Percentiles rank a stretch among this genome's conserved stretches.
Evolutionary conservation across 179 eudicot species (phyloP).

Genomic region (Actinidia polygama): DNA sequence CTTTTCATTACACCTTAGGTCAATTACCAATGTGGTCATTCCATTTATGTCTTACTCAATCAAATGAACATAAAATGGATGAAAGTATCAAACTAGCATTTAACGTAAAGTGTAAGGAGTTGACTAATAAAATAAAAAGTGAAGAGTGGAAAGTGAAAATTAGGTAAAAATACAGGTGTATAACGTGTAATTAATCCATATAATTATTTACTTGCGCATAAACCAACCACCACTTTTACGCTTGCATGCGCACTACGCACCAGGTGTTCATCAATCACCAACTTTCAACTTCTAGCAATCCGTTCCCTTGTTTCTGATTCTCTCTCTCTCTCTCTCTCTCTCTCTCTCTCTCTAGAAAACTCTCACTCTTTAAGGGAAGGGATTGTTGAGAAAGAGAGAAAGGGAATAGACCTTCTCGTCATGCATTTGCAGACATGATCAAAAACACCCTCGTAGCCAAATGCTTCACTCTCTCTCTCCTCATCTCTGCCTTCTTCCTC

Average conservation of each 20-base stretch:
- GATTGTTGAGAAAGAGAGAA: neutral
- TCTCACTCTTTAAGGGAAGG: no score
- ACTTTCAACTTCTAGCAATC: no score
- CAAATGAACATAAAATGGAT: neutral
- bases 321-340: neutral
- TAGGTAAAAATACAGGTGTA: neutral
- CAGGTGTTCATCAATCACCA: neutral
- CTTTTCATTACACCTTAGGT: no score
- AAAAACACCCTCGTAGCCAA: constrained; percentile 15
- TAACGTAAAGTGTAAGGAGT: neutral
- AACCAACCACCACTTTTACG: constrained; percentile 3
- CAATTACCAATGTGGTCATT: no score
- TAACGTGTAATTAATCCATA: neutral
- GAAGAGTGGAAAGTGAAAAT: no score
- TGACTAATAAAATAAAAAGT: neutral
- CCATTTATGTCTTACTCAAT: neutral
- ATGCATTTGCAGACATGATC: constrained; percentile 15
- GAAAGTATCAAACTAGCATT: neutral
- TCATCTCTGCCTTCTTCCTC: constrained; percentile 28
- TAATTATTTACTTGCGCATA: neutral
- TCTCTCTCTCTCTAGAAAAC: neutral
- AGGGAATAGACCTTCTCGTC: neutral
- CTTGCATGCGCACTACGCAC: constrained; percentile 1
- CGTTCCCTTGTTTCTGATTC: neutral
- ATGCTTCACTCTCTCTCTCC: constrained; percentile 31